Evolutionary conservation across 306 rosid genomes (phyloP).

Genomic region (Quercus parvula): DNA sequence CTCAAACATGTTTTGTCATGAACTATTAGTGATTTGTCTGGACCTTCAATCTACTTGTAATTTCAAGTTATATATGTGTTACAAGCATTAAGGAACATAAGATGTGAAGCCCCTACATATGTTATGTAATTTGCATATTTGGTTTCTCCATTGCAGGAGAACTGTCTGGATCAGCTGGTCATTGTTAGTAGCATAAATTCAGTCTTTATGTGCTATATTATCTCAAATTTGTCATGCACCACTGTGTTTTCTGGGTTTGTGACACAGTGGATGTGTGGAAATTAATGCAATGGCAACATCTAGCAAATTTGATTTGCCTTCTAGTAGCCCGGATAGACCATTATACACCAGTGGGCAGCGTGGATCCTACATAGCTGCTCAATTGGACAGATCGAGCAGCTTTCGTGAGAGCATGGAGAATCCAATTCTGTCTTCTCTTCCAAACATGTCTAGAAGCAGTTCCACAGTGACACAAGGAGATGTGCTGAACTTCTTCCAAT

Average conservation of each 20-base stretch:
- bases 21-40: background rate
- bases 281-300: conserved; percentile 87
- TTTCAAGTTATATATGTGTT: background rate
- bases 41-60: background rate
- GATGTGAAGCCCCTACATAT: background rate
- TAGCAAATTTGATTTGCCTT: conserved; percentile 84
- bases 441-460: conserved; percentile 80
- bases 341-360: conserved; percentile 81
- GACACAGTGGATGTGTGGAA: conserved; percentile 47
- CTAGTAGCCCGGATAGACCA: conserved; percentile 89
- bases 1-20: background rate
- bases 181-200: conserved; percentile 31
- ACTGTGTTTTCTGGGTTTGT: conserved; percentile 49
- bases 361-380: conserved; percentile 84
- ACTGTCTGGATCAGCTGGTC: conserved; percentile 6
- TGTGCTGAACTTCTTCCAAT: conserved; percentile 58
- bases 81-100: background rate
- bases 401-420: conserved; percentile 82
- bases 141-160: conserved; percentile 49
- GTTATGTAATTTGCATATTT: conserved; percentile 2
- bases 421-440: conserved; percentile 79
- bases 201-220: conserved; percentile 51
- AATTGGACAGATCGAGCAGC: conserved; percentile 88
- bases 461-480: conserved; percentile 67
- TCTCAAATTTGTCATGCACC: conserved; percentile 61